Base-by-base conservation (phyloP, 2,329 filamentous ascomycete genomes). In the Cordyceps cicadae region DNA sequence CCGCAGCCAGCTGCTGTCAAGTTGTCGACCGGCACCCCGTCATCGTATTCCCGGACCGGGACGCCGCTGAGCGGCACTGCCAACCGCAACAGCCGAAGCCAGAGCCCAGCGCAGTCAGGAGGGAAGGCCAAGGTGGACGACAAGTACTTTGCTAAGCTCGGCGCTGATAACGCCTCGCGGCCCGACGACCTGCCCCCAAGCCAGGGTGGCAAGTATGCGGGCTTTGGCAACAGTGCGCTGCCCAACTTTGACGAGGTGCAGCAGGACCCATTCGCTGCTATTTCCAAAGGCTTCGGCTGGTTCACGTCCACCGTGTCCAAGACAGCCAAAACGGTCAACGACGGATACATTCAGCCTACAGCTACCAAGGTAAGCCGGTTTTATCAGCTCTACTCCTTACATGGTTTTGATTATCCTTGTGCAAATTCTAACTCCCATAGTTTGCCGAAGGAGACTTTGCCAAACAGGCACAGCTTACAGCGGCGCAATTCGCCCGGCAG, bases 271-370 rank as follows among this genome's bases (percentile, higher is more conserved):
- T 80, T 97, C 64, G 92, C 85, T 1, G 92, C 93, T 17, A 75
- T 99, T 67, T 91, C 87, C 32, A 97, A 96, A 75, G 90, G 93
- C 0, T 95, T 97, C 69, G 93, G 93, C 9, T 97, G 94, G 92
- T 91, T 97, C 70, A 84, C 91, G 19, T 88, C 85, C 39, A 92
- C 90, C 14, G 91, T 97, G 48, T 87, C 86, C 29, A 96, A 94
- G 80, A 89, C 90, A 65, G 94, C 92, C 43, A 95, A 96, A 79
- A 90, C 85, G 17, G 88, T 97, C 26, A 96, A 97, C 72, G 88
- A 94, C 66, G 85, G 88, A 39, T 97, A 91, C 76, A 90, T 99
- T 59, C 92, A 96, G 75, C 94, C 94, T 11, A 94, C 92, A 32
- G 91, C 94, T 63, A 89, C 90, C 70, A 89, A 92, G 84, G 89